These are phyloP conservation scores for Daldinia sp. DNA, from an alignment of 2,329 filamentous ascomycete genomes.

Conservation along the genomic window DNA sequence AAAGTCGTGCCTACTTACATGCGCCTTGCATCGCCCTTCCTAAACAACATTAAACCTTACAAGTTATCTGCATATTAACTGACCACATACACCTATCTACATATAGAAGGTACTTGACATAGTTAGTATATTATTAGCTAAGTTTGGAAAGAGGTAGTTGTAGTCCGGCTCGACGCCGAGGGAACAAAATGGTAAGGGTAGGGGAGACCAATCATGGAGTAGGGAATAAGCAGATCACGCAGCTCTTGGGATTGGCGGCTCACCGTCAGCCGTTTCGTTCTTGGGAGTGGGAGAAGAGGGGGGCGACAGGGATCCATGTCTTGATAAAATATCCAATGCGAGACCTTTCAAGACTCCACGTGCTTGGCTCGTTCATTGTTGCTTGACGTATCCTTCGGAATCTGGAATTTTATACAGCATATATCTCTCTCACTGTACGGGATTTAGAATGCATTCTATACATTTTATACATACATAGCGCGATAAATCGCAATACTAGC, in stretches of 20 bases:
- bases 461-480: no score
- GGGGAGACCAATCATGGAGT: conserved; percentile 10
- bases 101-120: no score
- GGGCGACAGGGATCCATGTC: background rate
- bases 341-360: conserved; percentile 28
- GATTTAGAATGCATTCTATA: no score
- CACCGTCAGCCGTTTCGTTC: conserved; percentile 17
- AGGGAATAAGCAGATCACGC: conserved; percentile 15
- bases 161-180: background rate
- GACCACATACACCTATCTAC: background rate
- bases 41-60: background rate
- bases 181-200: background rate
- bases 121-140: no score
- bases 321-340: conserved; percentile 19
- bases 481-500: background rate
- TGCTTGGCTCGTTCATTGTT: conserved; percentile 7
- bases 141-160: background rate
- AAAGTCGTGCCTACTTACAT: conserved; percentile 3
- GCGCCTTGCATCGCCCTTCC: background rate
- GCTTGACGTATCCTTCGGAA: background rate
- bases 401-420: background rate
- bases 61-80: background rate
- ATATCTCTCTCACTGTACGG: background rate
- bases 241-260: conserved; percentile 1
- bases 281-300: background rate